phyloP scores from a whole-genome alignment of 331 rosid species.

The Quercus lobata region DNA sequence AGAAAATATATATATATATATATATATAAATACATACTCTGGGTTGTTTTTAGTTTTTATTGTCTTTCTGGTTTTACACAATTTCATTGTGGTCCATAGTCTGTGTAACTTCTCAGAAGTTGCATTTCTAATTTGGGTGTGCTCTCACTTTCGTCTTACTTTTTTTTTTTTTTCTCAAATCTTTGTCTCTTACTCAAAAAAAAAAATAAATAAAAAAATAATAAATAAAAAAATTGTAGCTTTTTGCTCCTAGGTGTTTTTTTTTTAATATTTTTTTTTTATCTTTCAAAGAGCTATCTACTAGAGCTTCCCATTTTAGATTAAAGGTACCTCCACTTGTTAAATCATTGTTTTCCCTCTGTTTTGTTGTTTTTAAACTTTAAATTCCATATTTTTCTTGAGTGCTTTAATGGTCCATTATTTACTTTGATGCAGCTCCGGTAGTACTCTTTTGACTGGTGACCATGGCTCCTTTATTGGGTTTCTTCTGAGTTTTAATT shows the following conservation, averaged over 20 bases:
- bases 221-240: no score
- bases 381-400: background rate
- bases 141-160: background rate
- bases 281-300: background rate
- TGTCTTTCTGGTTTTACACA: background rate
- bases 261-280: background rate
- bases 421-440: slow-evolving; percentile 15
- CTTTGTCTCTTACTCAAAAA: background rate
- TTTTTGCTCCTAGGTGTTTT: background rate
- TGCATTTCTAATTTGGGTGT: slow-evolving; percentile 13
- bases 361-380: background rate
- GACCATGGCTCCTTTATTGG: background rate
- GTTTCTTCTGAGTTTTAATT: background rate
- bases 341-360: background rate
- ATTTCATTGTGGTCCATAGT: background rate
- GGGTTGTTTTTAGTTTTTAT: background rate
- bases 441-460: background rate
- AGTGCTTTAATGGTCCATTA: background rate
- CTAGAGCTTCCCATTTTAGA: slow-evolving; percentile 5
- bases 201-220: no score
- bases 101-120: background rate
- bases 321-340: slow-evolving; percentile 4
- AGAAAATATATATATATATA: no score
- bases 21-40: accelerated
- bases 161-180: background rate